These are phyloP conservation scores for Neopestalotiopsis rosae DNA, from an alignment of 2,329 filamentous ascomycete species.

Conservation along the genomic window DNA sequence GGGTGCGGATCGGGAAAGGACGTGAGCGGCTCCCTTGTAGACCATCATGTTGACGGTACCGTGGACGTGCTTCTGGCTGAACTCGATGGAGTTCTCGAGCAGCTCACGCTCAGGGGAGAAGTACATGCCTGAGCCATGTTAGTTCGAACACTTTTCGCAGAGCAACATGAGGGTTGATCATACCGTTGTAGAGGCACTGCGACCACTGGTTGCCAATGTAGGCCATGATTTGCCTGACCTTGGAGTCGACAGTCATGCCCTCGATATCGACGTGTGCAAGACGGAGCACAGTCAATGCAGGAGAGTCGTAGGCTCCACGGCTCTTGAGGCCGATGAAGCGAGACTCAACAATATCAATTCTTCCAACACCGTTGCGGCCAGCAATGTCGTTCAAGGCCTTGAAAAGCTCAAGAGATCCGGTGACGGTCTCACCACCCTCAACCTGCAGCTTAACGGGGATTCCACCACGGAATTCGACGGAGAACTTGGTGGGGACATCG, in stretches of 20 bases:
- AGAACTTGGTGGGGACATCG: conserved; percentile 73
- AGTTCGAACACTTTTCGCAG: no score
- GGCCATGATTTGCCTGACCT: conserved; percentile 63
- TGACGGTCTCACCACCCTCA: conserved; percentile 60
- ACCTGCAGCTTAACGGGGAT: conserved; percentile 65
- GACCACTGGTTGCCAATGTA: conserved; percentile 60
- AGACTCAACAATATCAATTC: conserved; percentile 75
- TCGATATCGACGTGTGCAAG: conserved; percentile 57
- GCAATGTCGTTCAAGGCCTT: conserved; percentile 73
- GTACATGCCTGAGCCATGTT: conserved; percentile 37
- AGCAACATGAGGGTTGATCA: no score
- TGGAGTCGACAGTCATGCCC: conserved; percentile 61
- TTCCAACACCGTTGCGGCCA: conserved; percentile 74
- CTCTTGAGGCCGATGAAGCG: conserved; percentile 45
- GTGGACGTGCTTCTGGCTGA: conserved; percentile 58
- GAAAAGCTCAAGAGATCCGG: conserved; percentile 76
- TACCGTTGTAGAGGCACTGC: conserved; percentile 48
- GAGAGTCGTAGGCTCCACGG: conserved; percentile 66
- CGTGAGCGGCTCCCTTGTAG: conserved; percentile 49
- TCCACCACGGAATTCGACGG: conserved; percentile 75
- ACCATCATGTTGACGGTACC: conserved; percentile 28
- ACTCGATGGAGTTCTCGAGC: conserved; percentile 64
- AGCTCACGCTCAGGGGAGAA: conserved; percentile 62
- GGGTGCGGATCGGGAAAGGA: conserved; percentile 50
- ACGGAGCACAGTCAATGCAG: conserved; percentile 27